Base-by-base conservation (phyloP, 352 stramenopile species). In the Phytophthora pseudosyringae region DNA sequence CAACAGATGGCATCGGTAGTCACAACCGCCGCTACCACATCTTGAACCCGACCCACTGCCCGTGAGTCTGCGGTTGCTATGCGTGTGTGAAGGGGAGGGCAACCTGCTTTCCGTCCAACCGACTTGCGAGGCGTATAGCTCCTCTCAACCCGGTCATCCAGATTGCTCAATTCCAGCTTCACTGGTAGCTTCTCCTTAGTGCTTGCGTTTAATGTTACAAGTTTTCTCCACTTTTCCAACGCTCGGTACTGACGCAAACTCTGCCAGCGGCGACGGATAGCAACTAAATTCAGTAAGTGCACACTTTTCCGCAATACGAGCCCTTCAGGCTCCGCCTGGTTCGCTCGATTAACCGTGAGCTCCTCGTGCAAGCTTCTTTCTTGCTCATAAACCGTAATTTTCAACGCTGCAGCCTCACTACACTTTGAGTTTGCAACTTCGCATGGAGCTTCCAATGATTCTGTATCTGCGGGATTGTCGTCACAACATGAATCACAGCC, bases 281-380 rank as follows among this genome's bases (percentile, higher is more conserved):
- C 66, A 21, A 80, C 32, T 15, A 90, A 4, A 48, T 82, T 86
- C 44, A 79, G 60, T 13, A 89, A 32, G 12, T 71, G 21, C 6
- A 46, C 51, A 13, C 77, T 75, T 29, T 54, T 75, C 18, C 41
- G 65, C n/a, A 75, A 15, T 0, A 49, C 38, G 29, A 65, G 39
- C 3, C 35, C 44, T 16, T 45, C 16, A 3, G 45, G 16, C 3
- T 67, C 61, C 12, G 73, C 62, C 15, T 48, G 49, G 43, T 44
- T 26, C 13, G 29, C 45, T 8, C 62, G 13, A 36, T 29, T 13
- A 21, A 13, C 26, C 8, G 8, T 3, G 8, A n/a, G 29, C n/a
- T 56, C 43, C 16, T 69, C 45, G 2, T 73, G 49, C 11, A 78
- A 62, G 28, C 78, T 64, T 43, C 49, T 62, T 13, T 82, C 74